Base-by-base conservation (phyloP, 23 red algal species). In the Cyanidioschyzon merolae region DNA sequence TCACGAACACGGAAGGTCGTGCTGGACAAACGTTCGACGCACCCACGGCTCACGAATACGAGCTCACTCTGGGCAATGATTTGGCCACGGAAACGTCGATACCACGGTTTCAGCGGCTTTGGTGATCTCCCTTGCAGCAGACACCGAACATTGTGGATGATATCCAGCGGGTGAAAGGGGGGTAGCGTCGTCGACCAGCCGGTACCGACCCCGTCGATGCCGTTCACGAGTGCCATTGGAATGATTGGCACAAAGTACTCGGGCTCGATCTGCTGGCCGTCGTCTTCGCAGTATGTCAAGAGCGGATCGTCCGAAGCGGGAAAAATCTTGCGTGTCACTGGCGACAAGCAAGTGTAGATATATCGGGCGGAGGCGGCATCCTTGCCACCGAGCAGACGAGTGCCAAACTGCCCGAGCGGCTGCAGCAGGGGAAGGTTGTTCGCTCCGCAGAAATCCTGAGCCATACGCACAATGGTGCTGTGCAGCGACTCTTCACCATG, bases 371-470 rank as follows among this genome's bases (percentile, higher is more conserved):
- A 91, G 37, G 94, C 94, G 34, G 88, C 88, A 75, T 98, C 94
- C 38, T 91, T 91, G 37, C 94, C 94, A 0, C 94, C 94, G 36
- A 85, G 85, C 77, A 98, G 74, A 18, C 94, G 85, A 0, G 94
- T 98, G 2, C 94, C 94, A 84, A 98, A 98, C 76, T 98, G 94
- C 37, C 94, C 94, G 34, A 83, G 77, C 30, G 94, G 94, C 25
- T 85, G 76, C 1, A 98, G 83, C 3, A 91, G 68, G 75, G 90
- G 90, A 34, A 89, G 18, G 75, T 98, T 98, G 80, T 92, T 92
- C 18, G 94, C 82, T 15, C 94, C 94, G 0, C 88, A 85, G 75
- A 98, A 98, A 74, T 90, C 87, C 76, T 98, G 94, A 37, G 88
- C 94, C 37, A 98, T 80, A 15, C 80, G 80, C 0, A 98, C 77